These are phyloP conservation scores for Brassica incana DNA, from an alignment of 345 rosid genomes.

Conservation along the genomic window DNA sequence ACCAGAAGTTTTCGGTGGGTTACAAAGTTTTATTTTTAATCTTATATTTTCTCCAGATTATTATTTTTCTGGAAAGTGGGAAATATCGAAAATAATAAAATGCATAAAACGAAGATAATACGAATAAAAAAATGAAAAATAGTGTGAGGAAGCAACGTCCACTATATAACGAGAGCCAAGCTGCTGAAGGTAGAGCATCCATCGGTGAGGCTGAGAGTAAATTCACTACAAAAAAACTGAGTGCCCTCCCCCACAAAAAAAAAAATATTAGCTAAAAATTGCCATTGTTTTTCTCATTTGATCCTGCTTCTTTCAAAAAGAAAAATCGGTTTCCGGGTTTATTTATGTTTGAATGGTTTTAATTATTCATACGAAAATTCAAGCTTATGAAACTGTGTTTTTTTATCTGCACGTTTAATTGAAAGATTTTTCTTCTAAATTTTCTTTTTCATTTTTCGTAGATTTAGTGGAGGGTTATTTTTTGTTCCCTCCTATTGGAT, in stretches of 20 bases:
- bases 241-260: slow-evolving; percentile 31
- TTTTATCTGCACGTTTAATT: slow-evolving; percentile 21
- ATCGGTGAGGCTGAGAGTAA: slow-evolving; percentile 43
- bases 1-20: neutral
- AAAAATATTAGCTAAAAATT: neutral
- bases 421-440: slow-evolving; percentile 50
- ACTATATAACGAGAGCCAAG: slow-evolving; percentile 45
- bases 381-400: slow-evolving; percentile 40
- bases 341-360: slow-evolving; percentile 36
- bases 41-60: neutral
- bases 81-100: slow-evolving; percentile 4
- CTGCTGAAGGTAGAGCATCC: neutral
- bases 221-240: slow-evolving; percentile 29
- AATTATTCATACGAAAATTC: too few species aligned
- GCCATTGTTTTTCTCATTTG: slow-evolving; percentile 15
- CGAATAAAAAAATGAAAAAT: slow-evolving; percentile 8
- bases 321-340: slow-evolving; percentile 51
- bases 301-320: slow-evolving; percentile 43
- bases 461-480: slow-evolving; percentile 60
- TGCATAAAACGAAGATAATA: neutral
- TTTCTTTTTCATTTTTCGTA: neutral
- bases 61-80: neutral
- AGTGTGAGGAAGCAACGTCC: slow-evolving; percentile 25
- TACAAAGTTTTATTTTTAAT: neutral
- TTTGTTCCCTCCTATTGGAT: slow-evolving; percentile 57